Percentiles rank a stretch among this genome's conserved stretches.
These are phyloP conservation scores for Rhizomucor pusillus DNA, from an alignment of 371 early-diverging fungal species.

Conservation along the genomic window DNA sequence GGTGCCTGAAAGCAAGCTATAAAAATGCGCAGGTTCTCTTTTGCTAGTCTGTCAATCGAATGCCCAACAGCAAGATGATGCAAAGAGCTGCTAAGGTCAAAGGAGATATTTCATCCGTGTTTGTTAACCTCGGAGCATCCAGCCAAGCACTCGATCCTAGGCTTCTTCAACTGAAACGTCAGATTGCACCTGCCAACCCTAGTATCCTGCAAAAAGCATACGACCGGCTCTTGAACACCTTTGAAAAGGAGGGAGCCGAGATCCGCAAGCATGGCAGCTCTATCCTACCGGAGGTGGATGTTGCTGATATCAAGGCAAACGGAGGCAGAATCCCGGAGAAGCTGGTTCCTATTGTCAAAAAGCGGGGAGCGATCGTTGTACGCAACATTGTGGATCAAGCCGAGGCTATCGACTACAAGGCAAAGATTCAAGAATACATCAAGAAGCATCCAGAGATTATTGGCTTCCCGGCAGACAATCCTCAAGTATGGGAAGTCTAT, in stretches of 20 bases:
- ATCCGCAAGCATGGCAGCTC: slow-evolving; percentile 28
- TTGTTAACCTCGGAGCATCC: slow-evolving; percentile 32
- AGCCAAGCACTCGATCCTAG: slow-evolving; percentile 21
- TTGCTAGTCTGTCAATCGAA: too few relatives aligned
- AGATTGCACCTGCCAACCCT: slow-evolving; percentile 24
- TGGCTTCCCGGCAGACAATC: slow-evolving; percentile 34
- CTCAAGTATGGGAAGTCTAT: slow-evolving; percentile 41
- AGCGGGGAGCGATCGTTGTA: slow-evolving; percentile 34
- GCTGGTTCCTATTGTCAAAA: slow-evolving; percentile 20
- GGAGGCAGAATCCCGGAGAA: slow-evolving; percentile 29
- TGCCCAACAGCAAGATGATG: not conserved
- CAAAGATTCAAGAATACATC: slow-evolving; percentile 27
- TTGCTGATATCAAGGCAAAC: slow-evolving; percentile 27
- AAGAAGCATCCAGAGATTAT: slow-evolving; percentile 18
- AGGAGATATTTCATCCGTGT: slow-evolving; percentile 42
- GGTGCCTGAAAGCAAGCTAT: too few relatives aligned
- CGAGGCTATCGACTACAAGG: slow-evolving; percentile 32
- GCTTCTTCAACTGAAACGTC: slow-evolving; percentile 22
- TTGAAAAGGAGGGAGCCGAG: slow-evolving; percentile 25
- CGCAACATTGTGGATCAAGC: slow-evolving; percentile 25
- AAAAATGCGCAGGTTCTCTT: too few relatives aligned
- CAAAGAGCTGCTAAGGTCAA: slow-evolving; percentile 20
- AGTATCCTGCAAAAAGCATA: slow-evolving; percentile 22
- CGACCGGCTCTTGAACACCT: slow-evolving; percentile 18
- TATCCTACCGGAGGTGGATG: slow-evolving; percentile 26